These are phyloP conservation scores for Citrus medica DNA, from an alignment of 345 rosid species.

Conservation along the genomic window DNA sequence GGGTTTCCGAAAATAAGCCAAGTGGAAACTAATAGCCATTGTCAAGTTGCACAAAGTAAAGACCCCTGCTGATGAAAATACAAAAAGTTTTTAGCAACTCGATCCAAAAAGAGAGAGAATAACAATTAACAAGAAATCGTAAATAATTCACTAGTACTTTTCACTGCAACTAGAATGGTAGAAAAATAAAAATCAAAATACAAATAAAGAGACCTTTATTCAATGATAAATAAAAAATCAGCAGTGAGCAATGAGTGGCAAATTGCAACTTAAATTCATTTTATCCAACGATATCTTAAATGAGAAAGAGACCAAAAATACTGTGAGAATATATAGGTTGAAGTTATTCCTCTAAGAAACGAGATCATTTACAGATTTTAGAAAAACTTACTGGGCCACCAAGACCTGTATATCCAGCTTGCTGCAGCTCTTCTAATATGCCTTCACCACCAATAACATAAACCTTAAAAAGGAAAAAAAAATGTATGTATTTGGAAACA, in stretches of 20 bases:
- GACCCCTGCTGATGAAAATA: neutral
- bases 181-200: neutral
- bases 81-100: neutral
- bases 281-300: neutral
- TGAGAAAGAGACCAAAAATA: neutral
- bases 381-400: slow-evolving; percentile 79
- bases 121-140: neutral
- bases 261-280: neutral
- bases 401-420: slow-evolving; percentile 70
- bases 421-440: slow-evolving; percentile 63
- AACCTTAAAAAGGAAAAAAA: slow-evolving; percentile 38
- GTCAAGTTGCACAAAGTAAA: neutral
- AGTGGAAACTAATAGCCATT: neutral
- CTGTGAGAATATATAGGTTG: neutral
- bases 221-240: neutral
- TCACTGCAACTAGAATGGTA: neutral
- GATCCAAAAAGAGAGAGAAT: neutral
- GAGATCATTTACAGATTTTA: neutral
- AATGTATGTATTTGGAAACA: neutral
- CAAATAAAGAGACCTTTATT: too few relatives aligned
- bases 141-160: neutral
- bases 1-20: neutral
- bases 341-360: neutral
- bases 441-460: slow-evolving; percentile 91
- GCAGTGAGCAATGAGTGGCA: neutral